Evolutionary conservation across 306 rosid genomes (phyloP), one percentile per base, ranked within the genome.

Genomic region (Quillaja saponaria): DNA sequence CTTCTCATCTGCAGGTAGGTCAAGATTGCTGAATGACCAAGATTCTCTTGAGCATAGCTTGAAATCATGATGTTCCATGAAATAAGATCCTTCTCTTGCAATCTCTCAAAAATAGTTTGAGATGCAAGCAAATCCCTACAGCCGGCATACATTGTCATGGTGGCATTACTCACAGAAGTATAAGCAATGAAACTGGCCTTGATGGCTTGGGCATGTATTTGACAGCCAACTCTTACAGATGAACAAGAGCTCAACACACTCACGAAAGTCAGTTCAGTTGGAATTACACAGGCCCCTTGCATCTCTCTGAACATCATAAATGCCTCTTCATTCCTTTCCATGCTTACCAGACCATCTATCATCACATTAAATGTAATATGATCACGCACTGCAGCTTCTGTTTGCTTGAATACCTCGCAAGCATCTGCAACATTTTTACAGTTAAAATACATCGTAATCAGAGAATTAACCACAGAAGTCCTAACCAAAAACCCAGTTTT

Each of bases 31-130:
- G 72, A 80, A 50, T 62, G 44, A n/a, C 67, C 51, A 18, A 67
- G 64, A 71, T 72, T 80, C 72, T 69, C 81, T 58, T 77, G 90
- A 49, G 75, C 60, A 52, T 65, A 78, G 63, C 68, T 76, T 0
- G 91, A 78, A 61, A 90, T 78, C 76, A 86, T 76, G 57, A 86
- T 59, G 63, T 90, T 90, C 95, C 95, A 90, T 7, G 95, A 84
- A 64, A 90, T 66, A 68, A 82, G 74, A 77, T 86, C 97, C 61
- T 72, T 82, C 39, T 72, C 72, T 51, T 73, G 69, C 76, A 84
- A 71, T 45, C 51, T 69, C 57, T 67, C 81, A 37, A 90, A 90
- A 78, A 82, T 63, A 75, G 51, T 59, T 40, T 10, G 72, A 35
- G 82, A 81, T 13, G 84, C 77, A 35, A 55, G 58, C 33, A 80